Evolutionary conservation across 768 basidiomycete species (phyloP).

Genomic region (Rossbeevera mucosa): DNA sequence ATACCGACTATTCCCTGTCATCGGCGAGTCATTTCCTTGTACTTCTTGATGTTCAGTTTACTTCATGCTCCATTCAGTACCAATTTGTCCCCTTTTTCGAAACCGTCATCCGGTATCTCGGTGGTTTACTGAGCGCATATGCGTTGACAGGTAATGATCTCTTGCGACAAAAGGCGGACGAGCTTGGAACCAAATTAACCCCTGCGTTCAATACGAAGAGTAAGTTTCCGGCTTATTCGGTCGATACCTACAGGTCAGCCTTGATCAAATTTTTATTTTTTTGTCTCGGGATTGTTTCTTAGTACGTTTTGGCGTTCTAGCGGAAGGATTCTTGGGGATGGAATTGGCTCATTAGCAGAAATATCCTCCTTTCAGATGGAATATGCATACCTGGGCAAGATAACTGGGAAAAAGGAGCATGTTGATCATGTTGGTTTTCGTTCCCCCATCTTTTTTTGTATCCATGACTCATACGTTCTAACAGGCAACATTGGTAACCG

Average conservation of each 20-base stretch:
- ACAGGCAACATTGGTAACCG: constrained; percentile 48
- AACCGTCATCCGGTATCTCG: constrained; percentile 85
- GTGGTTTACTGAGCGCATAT: constrained; percentile 79
- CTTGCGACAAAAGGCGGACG: constrained; percentile 66
- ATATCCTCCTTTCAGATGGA: constrained; percentile 79
- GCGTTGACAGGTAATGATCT: constrained; percentile 63
- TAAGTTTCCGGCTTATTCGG: constrained; percentile 65
- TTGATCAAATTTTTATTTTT: not conserved
- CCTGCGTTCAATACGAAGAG: constrained; percentile 65
- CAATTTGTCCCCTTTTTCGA: constrained; percentile 61
- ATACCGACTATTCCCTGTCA: constrained; percentile 45
- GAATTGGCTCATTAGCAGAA: constrained; percentile 58
- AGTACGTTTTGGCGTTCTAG: not conserved
- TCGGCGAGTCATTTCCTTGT: constrained; percentile 29
- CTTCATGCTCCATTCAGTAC: constrained; percentile 15
- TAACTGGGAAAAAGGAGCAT: constrained; percentile 66
- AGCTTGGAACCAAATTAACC: constrained; percentile 65
- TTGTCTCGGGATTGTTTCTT: not conserved
- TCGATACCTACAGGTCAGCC: constrained; percentile 60
- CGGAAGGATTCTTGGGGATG: not conserved
- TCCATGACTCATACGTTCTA: not conserved
- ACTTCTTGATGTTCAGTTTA: not conserved
- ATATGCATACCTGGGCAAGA: constrained; percentile 76
- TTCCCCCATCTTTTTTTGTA: not conserved
- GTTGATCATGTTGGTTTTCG: constrained; percentile 46